Base-by-base conservation (phyloP, 2,329 filamentous ascomycete species). In the Xylariaceae sp. region DNA sequence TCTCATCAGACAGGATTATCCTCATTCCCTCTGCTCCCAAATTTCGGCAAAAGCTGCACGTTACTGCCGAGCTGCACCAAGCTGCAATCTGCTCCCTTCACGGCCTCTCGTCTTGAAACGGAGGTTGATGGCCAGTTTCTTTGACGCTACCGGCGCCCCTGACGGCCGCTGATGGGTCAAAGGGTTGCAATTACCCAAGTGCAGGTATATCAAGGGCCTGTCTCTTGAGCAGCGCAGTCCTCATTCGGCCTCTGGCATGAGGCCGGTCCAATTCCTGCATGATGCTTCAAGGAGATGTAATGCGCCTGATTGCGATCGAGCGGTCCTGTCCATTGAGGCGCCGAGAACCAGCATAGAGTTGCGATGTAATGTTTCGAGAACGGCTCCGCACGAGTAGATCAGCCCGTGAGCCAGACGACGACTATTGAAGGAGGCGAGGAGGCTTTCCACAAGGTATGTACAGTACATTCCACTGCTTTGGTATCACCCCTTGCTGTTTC, bases 11-110 rank as follows among this genome's bases (percentile, higher is more conserved):
- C 47, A 53, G 54, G 52, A 53, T 57, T 52, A 53, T 44, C 51
- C 44, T 60, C 42, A 53, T 51, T 49, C 52, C 39, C 41, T 54
- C 48, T 38, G 53, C 52, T 58, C 51, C 50, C 48, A 47, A 36
- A 55, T 55, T 59, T 54, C 53, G 55, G 59, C 51, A 58, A 57
- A 50, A 58, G 51, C 50, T 49, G 53, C 49, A 54, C 53, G 42
- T 54, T 56, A 44, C 56, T 58, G 47, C 45, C 51, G 49, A 52
- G 59, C 48, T 40, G 41, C 36, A 44, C 18, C 38, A 49, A 38
- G 40, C 43, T 49, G 36, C 33, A 27, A 5, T 27, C 33, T 15
- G 33, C 15, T 36, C 33, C 15, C 33, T 45, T 47, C 43, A 39
- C 54, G 53, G 53, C 55, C 51, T 48, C 42, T 62, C 56, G 49